Evolutionary conservation across 257 asterid species (phyloP).

Genomic region (Fraxinus americana): DNA sequence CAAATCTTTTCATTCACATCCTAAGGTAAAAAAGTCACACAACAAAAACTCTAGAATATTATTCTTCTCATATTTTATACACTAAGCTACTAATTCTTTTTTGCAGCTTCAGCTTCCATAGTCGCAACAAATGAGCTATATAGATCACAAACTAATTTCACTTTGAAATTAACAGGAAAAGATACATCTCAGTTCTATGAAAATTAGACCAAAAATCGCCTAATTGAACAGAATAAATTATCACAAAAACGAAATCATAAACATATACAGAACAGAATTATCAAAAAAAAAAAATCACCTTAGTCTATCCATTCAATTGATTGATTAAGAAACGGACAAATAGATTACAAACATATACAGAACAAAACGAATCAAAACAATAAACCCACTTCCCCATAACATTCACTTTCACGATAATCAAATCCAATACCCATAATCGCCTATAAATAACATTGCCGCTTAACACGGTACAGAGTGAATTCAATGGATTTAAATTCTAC

Average conservation of each 20-base stretch:
- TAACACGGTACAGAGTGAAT: background rate
- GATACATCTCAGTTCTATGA: conserved; percentile 11
- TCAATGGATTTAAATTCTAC: background rate
- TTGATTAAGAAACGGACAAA: background rate
- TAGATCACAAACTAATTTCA: too few species aligned
- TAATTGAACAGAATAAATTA: conserved; percentile 3
- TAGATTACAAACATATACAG: background rate
- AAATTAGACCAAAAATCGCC: background rate
- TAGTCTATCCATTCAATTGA: background rate
- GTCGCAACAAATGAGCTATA: too few species aligned
- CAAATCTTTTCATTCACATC: too few species aligned
- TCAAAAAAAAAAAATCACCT: too few species aligned
- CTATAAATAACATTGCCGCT: too few species aligned
- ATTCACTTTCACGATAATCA: background rate
- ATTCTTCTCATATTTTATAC: too few species aligned
- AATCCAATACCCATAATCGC: background rate
- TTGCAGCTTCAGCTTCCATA: too few species aligned
- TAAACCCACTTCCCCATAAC: background rate
- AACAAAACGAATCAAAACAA: background rate
- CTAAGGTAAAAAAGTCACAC: too few species aligned
- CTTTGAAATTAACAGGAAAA: background rate
- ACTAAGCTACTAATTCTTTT: too few species aligned
- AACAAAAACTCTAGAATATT: too few species aligned
- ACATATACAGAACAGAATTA: too few species aligned
- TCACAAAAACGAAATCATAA: too few species aligned